Conservation (phyloP, 352 stramenopile species). For the Pythium aristosporum region DNA sequence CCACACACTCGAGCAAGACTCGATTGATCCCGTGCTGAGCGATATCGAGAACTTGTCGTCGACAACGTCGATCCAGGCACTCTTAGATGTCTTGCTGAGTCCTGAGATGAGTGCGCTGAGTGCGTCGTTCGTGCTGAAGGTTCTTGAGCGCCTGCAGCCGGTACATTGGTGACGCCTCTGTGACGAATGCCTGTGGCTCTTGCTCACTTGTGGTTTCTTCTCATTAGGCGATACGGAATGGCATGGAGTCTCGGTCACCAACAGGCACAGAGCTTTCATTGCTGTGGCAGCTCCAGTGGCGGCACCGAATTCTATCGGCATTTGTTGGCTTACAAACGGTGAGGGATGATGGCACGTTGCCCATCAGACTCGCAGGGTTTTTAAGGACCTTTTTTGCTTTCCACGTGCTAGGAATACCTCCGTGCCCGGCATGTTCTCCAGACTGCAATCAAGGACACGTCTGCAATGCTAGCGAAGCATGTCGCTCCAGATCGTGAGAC, state of each 20-base stretch:
- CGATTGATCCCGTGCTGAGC: conserved; percentile 50
- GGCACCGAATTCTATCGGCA: conserved; percentile 57
- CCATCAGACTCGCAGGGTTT: neutral
- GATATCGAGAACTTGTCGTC: conserved; percentile 68
- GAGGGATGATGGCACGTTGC: neutral
- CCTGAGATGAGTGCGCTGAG: conserved; percentile 58
- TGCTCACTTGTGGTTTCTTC: neutral
- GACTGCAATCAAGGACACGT: conserved; percentile 20
- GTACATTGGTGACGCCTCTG: conserved; percentile 8
- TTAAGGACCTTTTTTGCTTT: neutral
- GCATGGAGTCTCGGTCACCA: conserved; percentile 54
- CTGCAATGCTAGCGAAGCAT: conserved; percentile 16
- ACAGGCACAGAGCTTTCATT: conserved; percentile 60
- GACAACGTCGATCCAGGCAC: conserved; percentile 58
- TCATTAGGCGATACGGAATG: conserved; percentile 46
- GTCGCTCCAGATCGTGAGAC: conserved; percentile 18
- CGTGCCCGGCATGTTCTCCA: conserved; percentile 14
- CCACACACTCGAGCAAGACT: conserved; percentile 51
- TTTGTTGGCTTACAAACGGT: conserved; percentile 64
- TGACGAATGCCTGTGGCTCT: neutral
- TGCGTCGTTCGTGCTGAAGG: conserved; percentile 58
- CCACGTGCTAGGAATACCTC: conserved; percentile 16
- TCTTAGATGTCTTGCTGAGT: conserved; percentile 71
- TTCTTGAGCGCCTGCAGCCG: conserved; percentile 59
- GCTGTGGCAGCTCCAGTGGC: conserved; percentile 68